Percentiles rank a stretch among this genome's conserved stretches.
Evolutionary conservation across 768 basidiomycete genomes (phyloP).

Genomic region (Daedalea quercina): DNA sequence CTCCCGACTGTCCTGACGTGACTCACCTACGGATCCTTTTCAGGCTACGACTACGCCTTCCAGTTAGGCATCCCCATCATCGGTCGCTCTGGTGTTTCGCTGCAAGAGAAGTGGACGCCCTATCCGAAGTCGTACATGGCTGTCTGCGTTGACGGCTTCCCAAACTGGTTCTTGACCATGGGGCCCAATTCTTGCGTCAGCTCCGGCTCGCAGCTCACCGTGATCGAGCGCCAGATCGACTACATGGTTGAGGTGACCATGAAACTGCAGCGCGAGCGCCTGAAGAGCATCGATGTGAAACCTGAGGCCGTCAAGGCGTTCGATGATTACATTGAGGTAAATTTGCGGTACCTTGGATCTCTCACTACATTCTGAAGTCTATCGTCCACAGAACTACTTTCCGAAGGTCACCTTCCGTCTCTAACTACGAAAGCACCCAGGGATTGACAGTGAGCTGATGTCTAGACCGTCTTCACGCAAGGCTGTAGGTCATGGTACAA

Average conservation of each 20-base stretch:
- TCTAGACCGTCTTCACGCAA: slow-evolving; percentile 49
- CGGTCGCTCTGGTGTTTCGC: slow-evolving; percentile 43
- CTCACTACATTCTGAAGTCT: not conserved
- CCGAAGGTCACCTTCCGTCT: slow-evolving; percentile 25
- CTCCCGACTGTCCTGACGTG: not conserved
- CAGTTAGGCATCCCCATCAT: slow-evolving; percentile 43
- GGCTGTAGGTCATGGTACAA: slow-evolving; percentile 65
- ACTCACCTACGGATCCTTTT: not conserved
- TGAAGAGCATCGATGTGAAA: slow-evolving; percentile 58
- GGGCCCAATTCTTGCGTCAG: slow-evolving; percentile 56
- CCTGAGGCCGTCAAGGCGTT: slow-evolving; percentile 54
- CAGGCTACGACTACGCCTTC: slow-evolving; percentile 49
- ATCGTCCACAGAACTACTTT: slow-evolving; percentile 34
- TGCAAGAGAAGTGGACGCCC: slow-evolving; percentile 47
- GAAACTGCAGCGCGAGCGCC: slow-evolving; percentile 59
- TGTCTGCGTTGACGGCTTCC: slow-evolving; percentile 55
- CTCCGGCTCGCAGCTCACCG: slow-evolving; percentile 43
- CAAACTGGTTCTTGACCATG: slow-evolving; percentile 53
- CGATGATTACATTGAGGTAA: slow-evolving; percentile 51
- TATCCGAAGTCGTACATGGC: slow-evolving; percentile 53
- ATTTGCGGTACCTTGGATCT: slow-evolving; percentile 1
- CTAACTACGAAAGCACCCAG: not conserved
- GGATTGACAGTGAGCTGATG: not conserved
- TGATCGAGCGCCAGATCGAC: slow-evolving; percentile 51
- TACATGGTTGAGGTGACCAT: slow-evolving; percentile 47